phyloP scores from a whole-genome alignment of 2,329 filamentous ascomycete genomes.

The Beauveria sp. region DNA sequence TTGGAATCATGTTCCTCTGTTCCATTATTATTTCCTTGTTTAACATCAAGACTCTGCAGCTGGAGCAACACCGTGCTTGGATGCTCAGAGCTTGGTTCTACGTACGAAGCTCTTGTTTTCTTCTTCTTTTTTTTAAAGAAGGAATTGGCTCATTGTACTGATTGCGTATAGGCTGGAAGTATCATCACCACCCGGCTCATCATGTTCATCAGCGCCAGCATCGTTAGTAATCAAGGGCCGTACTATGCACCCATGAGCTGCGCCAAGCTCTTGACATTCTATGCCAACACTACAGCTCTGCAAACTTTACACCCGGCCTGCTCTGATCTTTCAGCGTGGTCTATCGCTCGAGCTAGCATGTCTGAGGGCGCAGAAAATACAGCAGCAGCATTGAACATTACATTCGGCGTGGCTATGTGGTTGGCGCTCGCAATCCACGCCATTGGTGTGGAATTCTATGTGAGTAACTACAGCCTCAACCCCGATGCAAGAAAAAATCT shows the following conservation, averaged over 20 bases:
- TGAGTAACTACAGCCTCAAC: constrained; percentile 19
- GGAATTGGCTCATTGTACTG: neutral
- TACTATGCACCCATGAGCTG: constrained; percentile 31
- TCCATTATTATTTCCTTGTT: constrained; percentile 38
- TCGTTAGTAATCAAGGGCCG: constrained; percentile 23
- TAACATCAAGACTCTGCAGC: constrained; percentile 51
- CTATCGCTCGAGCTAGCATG: constrained; percentile 24
- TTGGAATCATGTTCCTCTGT: constrained; percentile 35
- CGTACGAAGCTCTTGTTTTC: constrained; percentile 18
- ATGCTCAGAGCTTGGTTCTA: constrained; percentile 50
- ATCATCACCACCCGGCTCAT: constrained; percentile 46
- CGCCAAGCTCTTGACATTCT: constrained; percentile 35
- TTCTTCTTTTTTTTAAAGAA: too few species aligned
- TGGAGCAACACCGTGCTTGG: constrained; percentile 55
- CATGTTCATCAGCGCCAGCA: constrained; percentile 29
- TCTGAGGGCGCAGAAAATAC: constrained; percentile 19
- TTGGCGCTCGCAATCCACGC: constrained; percentile 42
- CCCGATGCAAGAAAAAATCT: neutral
- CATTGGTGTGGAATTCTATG: constrained; percentile 39
- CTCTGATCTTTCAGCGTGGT: constrained; percentile 24
- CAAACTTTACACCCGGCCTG: constrained; percentile 35
- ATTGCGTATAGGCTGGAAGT: constrained; percentile 27
- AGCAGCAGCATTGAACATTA: constrained; percentile 34
- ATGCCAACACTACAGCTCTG: constrained; percentile 19
- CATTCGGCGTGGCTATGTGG: constrained; percentile 45